Conservation (phyloP, 352 stramenopile genomes). For the Globisporangium paroecandrum region DNA sequence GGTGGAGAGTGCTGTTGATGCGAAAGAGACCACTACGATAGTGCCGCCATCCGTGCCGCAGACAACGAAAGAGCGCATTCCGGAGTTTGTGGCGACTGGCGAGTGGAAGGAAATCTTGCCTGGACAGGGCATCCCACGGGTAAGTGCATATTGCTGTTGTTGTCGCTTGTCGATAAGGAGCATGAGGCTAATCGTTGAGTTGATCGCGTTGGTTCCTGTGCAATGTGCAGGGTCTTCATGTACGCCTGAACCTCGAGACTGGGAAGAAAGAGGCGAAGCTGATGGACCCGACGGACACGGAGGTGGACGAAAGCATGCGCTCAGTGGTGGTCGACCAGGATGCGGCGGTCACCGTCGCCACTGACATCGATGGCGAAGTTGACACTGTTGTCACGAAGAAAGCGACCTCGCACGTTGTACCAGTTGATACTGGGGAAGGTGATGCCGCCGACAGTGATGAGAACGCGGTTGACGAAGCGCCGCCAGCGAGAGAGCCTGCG, state of each 20-base stretch:
- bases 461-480: slow-evolving; percentile 24
- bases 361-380: slow-evolving; percentile 53
- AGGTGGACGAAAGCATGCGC: slow-evolving; percentile 30
- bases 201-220: slow-evolving; percentile 6
- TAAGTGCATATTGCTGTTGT: slow-evolving; percentile 20
- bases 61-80: slow-evolving; percentile 17
- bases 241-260: slow-evolving; percentile 79
- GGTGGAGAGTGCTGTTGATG: slow-evolving; percentile 11
- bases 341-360: slow-evolving; percentile 51
- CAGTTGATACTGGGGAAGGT: not conserved
- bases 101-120: slow-evolving; percentile 62
- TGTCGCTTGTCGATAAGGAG: not conserved
- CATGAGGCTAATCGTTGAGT: not conserved
- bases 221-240: slow-evolving; percentile 66
- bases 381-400: slow-evolving; percentile 18
- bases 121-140: slow-evolving; percentile 54
- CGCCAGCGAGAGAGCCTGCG: slow-evolving; percentile 45
- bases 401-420: not conserved
- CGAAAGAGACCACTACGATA: slow-evolving; percentile 6
- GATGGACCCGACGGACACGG: slow-evolving; percentile 37
- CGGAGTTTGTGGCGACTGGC: slow-evolving; percentile 59
- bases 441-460: not conserved
- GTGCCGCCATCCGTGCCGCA: not conserved
- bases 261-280: slow-evolving; percentile 84
- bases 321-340: slow-evolving; percentile 36